These are phyloP conservation scores for Salvia hispanica DNA, from an alignment of 257 asterid species.

Conservation along the genomic window DNA sequence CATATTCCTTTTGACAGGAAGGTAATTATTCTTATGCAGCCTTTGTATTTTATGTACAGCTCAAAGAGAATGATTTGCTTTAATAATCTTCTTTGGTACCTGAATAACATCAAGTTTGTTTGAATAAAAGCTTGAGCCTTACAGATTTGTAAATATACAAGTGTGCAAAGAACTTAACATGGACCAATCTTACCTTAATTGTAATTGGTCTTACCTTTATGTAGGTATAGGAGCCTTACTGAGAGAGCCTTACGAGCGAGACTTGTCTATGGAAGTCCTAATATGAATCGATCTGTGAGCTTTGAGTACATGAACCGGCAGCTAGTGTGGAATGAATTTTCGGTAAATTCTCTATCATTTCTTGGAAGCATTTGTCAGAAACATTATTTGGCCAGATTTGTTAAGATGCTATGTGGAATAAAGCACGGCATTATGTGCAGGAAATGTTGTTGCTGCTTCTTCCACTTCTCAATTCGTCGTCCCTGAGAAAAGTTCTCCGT, in stretches of 20 bases:
- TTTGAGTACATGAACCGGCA: slow-evolving; percentile 98
- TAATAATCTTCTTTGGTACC: neutral
- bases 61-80: neutral
- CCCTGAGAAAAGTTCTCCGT: slow-evolving; percentile 66
- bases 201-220: slow-evolving; percentile 27
- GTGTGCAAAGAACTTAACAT: slow-evolving; percentile 8
- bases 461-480: slow-evolving; percentile 90
- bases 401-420: slow-evolving; percentile 27
- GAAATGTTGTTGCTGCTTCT: slow-evolving; percentile 92
- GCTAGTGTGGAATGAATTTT: slow-evolving; percentile 95
- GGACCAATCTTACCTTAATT: slow-evolving; percentile 1
- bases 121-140: neutral
- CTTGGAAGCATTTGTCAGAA: slow-evolving; percentile 12
- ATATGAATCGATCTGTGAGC: slow-evolving; percentile 96
- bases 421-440: slow-evolving; percentile 45
- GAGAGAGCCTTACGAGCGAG: slow-evolving; percentile 86
- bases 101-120: slow-evolving; percentile 9
- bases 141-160: slow-evolving; percentile 12
- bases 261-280: slow-evolving; percentile 91
- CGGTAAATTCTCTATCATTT: slow-evolving; percentile 56
- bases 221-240: slow-evolving; percentile 87
- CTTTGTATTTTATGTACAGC: neutral
- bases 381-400: slow-evolving; percentile 5
- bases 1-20: slow-evolving; percentile 85
- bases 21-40: slow-evolving; percentile 44